Evolutionary conservation across 1,284 basidiomycete species (phyloP), one percentile per base, ranked within the genome.

Genomic region (Vanrija sp.): DNA sequence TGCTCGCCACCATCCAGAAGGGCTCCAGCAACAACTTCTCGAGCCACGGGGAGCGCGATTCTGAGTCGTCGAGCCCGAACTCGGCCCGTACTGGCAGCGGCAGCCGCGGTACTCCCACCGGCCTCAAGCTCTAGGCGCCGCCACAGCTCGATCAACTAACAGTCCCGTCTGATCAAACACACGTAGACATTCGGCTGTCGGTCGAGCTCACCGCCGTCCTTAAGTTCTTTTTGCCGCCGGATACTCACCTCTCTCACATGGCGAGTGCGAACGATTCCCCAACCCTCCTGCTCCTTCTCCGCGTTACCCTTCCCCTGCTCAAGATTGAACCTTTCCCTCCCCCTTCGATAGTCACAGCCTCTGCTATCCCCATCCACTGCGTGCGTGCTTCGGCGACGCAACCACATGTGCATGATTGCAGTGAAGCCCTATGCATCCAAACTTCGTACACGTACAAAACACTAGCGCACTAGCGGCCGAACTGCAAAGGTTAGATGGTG

Each of bases 391-490:
- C 24, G 31, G 31, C 31, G 31, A 31, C 31, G 31, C 31, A 18
- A 20, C 25, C 42, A 22, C 15, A 4, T 42, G 47, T 45, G 45
- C 53, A 55, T 50, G 36, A 36, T 41, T 46, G 51, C 47, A 48
- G 43, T 43, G 31, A 31, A 41, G 45, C 27, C 50, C 42, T 48
- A 53, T 56, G 58, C 54, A 56, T 56, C 51, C 38, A 24, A 43
- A 49, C 39, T 44, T 49, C 52, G 49, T 58, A 58, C 47, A 58
- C n/a, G 38, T 41, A 20, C 25, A 45, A 4, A 39, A 39, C 7
- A 27, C 54, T 59, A 59, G 42, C 57, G 54, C 7, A 27, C 54
- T 59, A 59, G 42, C 57, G 54, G 27, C 57, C 57, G 36, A 59
- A 59, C 57, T 59, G 54, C 3, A n/a, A 10, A 2, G 3, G 54